Base-by-base conservation (phyloP, 164 flowering plant species). In the Dillenia suffruticosa region DNA sequence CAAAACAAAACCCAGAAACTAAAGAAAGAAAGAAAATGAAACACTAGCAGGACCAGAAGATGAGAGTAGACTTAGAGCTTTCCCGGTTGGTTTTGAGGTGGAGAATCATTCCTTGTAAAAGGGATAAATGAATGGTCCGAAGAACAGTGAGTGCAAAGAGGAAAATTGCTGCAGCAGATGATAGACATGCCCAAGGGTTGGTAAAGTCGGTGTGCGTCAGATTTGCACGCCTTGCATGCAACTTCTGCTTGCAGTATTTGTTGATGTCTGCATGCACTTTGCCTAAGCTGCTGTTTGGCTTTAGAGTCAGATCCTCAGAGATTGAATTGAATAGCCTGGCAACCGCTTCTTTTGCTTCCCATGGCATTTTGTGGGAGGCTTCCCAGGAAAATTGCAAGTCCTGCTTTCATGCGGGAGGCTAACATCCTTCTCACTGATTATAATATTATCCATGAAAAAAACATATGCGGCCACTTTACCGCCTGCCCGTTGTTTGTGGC, bases 121-220 rank as follows among this genome's bases (percentile, higher is more conserved):
- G 22, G 22, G 22, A 19, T 19, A 19, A 19, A 19, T 19, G 22
- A 26, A 69, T 32, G 14, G 58, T 63, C 26, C 63, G 72, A 19
- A 53, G 9, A 19, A 68, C 46, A 5, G 72, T 63, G 22, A 69
- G 68, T 40, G 9, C 44, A 47, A 69, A 44, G 26, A 69, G 68
- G n/a, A 58, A 49, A 46, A 59, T 46, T 9, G 63, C 67, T 8
- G 72, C 72, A 12, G 17, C 62, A 50, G 63, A 48, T 16, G 72
- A 63, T 17, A 63, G 46, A 12, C 52, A 5, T 1, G 68, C 17
- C 72, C 72, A 69, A n/a, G 67, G 67, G 51, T 52, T 64, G 10
- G 59, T 58, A 26, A 69, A 63, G 15, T 64, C 58, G 14, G 44
- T 57, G 14, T 43, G 54, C 8, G 12, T 3, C n/a, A 69, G 67